Evolutionary conservation across 2,329 filamentous ascomycete species (phyloP).

Genomic region (Fusarium acutatum): DNA sequence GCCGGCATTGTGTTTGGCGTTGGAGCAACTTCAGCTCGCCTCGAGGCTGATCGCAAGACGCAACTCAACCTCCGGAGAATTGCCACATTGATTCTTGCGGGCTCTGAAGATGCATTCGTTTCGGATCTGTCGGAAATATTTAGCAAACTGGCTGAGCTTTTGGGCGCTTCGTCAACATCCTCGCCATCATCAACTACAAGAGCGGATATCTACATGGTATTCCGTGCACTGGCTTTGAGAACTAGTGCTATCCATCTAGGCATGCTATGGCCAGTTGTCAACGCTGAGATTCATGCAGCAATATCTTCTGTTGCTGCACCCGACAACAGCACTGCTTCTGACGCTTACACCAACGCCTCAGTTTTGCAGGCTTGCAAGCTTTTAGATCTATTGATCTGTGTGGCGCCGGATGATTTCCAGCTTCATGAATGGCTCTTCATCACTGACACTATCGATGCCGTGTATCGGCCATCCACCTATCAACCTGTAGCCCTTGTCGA

Average conservation of each 20-base stretch:
- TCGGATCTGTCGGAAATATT: slow-evolving; percentile 76
- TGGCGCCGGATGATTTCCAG: slow-evolving; percentile 95
- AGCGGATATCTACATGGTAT: slow-evolving; percentile 88
- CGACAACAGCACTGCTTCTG: slow-evolving; percentile 68
- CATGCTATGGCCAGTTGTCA: slow-evolving; percentile 89
- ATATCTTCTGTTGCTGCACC: slow-evolving; percentile 77
- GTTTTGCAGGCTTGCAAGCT: slow-evolving; percentile 94
- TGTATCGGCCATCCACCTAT: slow-evolving; percentile 79
- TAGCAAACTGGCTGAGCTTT: slow-evolving; percentile 86
- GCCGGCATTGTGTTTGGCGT: slow-evolving; percentile 99
- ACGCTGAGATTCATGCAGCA: slow-evolving; percentile 82
- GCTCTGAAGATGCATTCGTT: slow-evolving; percentile 81
- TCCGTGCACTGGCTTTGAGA: slow-evolving; percentile 82
- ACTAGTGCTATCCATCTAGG: slow-evolving; percentile 83
- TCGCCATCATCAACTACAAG: slow-evolving; percentile 91
- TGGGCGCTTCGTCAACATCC: slow-evolving; percentile 83
- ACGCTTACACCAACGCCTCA: slow-evolving; percentile 79
- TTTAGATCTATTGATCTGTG: slow-evolving; percentile 84
- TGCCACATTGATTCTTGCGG: slow-evolving; percentile 80
- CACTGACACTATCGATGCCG: slow-evolving; percentile 94
- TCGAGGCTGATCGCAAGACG: slow-evolving; percentile 94
- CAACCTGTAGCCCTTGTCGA: slow-evolving; percentile 82
- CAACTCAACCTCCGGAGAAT: slow-evolving; percentile 89
- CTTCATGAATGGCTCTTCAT: slow-evolving; percentile 98
- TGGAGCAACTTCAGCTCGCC: slow-evolving; percentile 87